Evolutionary conservation across 1,139 yeast genomes (phyloP).

Genomic region (Candida glucosophila): DNA sequence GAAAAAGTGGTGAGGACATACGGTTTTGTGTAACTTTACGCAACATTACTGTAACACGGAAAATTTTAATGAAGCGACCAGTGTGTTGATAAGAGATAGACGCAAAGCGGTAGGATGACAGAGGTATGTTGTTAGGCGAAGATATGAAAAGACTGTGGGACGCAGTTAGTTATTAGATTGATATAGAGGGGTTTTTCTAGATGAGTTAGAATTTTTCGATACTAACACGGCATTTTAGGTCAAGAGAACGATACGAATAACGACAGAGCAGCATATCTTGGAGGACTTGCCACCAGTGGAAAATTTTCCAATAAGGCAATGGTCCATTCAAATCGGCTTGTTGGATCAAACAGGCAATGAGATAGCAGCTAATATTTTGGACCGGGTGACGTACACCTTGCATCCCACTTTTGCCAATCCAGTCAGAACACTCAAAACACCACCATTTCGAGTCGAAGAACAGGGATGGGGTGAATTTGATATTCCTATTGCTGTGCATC

Average conservation of each 20-base stretch:
- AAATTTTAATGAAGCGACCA: no score
- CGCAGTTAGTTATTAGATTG: no score
- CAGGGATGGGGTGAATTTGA: slow-evolving; percentile 99
- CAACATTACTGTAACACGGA: background rate
- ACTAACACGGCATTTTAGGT: slow-evolving; percentile 28
- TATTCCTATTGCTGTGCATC: slow-evolving; percentile 67
- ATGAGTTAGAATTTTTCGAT: background rate
- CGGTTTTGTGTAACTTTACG: slow-evolving; percentile 4
- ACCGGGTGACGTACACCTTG: slow-evolving; percentile 83
- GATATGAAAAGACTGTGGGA: background rate
- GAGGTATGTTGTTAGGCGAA: slow-evolving; percentile 5
- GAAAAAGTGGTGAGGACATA: background rate
- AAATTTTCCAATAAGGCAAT: slow-evolving; percentile 92
- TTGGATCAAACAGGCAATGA: slow-evolving; percentile 77
- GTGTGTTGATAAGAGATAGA: no score
- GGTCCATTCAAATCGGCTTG: slow-evolving; percentile 74
- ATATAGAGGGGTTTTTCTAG: no score
- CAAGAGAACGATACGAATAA: slow-evolving; percentile 81
- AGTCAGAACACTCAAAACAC: slow-evolving; percentile 65
- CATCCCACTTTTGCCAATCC: slow-evolving; percentile 96
- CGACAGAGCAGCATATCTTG: slow-evolving; percentile 77
- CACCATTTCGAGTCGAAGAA: slow-evolving; percentile 87
- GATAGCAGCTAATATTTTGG: slow-evolving; percentile 81
- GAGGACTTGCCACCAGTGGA: slow-evolving; percentile 82
- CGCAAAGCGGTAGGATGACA: slow-evolving; percentile 5